These are phyloP conservation scores for Trametes elegans DNA, from an alignment of 768 basidiomycete genomes.

Conservation along the genomic window DNA sequence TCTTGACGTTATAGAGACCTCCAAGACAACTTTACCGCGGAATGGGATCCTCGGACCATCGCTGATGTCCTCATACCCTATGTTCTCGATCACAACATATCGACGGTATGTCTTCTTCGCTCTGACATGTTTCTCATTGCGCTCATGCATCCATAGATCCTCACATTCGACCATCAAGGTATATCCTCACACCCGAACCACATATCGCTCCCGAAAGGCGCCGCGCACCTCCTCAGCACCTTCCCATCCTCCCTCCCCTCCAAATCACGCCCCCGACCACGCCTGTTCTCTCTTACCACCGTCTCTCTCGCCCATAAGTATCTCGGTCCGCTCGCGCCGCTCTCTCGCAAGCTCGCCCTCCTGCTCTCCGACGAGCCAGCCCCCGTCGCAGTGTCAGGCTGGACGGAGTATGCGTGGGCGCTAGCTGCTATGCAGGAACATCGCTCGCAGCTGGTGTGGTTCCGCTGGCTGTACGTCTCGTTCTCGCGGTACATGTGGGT, in stretches of 20 bases:
- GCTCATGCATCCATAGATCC: constrained; percentile 47
- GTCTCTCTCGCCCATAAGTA: constrained; percentile 61
- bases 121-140: background rate
- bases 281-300: constrained; percentile 60
- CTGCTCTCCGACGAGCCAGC: background rate
- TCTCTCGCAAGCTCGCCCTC: constrained; percentile 49
- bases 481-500: constrained; percentile 94
- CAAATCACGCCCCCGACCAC: constrained; percentile 33
- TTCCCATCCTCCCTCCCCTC: constrained; percentile 14
- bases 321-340: constrained; percentile 48
- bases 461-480: constrained; percentile 77
- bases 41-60: constrained; percentile 64
- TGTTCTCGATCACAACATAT: constrained; percentile 56
- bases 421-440: constrained; percentile 73
- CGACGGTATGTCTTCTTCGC: constrained; percentile 43
- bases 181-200: constrained; percentile 91
- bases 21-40: constrained; percentile 67
- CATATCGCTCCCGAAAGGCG: constrained; percentile 61
- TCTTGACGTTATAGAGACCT: constrained; percentile 44
- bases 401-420: constrained; percentile 52
- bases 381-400: constrained; percentile 52
- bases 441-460: constrained; percentile 80
- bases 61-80: constrained; percentile 58
- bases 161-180: constrained; percentile 80
- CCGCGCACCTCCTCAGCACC: constrained; percentile 39